Base-by-base conservation (phyloP, 1,284 basidiomycete genomes). In the Ceratobasidium sp. region DNA sequence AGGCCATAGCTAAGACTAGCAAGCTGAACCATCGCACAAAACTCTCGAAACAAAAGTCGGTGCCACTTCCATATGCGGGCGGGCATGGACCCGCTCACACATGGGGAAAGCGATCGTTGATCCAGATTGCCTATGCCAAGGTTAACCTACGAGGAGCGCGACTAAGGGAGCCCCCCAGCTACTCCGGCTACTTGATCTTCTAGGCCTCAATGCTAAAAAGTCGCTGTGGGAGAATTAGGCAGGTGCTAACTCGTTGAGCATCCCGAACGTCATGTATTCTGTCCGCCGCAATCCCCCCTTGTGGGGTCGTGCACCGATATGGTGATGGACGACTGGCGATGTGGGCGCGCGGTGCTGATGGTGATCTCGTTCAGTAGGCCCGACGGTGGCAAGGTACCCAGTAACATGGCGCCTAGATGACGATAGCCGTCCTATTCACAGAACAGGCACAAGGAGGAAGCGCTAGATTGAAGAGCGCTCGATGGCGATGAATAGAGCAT, bases 331-430 rank as follows among this genome's bases (percentile, higher is more conserved):
- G 44, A 46, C 44, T 46, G 44, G 44, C 44, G 44, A 46, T 46
- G 44, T 46, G 44, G 44, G n/a, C 44, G 12, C n/a, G 36, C 36
- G 2, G 36, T 12, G n/a, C n/a, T n/a, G n/a, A n/a, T n/a, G 18
- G 44, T n/a, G n/a, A 46, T 18, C 7, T 40, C 12, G 38, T 40
- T 40, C 18, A 21, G 18, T 5, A n/a, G n/a, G 18, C n/a, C 18
- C n/a, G 44, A 33, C 30, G 18, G n/a, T 18, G 56, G 36, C 56
- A 21, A 58, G 21, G n/a, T 3, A 7, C 56, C 56, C 56, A 23
- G n/a, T n/a, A 21, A 58, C 36, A 40, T 40, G 56, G 56, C 56
- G 56, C 56, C 56, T 58, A 58, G 56, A 58, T 58, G n/a, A 58
- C 18, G 56, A 58, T 40, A 16, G 30, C 18, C 28, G 30, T 33